A percentile compares a stretch with the other conserved stretches of the same genome.
Evolutionary conservation across 805 yeast species (phyloP).

Genomic region (Schwanniomyces yamadae): DNA sequence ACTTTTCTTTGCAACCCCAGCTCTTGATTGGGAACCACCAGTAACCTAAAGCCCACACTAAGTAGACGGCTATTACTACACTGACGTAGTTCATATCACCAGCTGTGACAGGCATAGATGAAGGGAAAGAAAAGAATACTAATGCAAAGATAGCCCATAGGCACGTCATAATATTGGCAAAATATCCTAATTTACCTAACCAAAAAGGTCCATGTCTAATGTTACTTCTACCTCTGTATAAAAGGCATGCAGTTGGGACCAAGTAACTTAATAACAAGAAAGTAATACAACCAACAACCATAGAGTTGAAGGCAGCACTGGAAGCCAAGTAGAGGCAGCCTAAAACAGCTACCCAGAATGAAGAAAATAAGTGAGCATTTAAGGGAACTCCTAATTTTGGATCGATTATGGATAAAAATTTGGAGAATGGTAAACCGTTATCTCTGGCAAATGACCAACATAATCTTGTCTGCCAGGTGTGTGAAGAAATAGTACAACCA

Average conservation of each 20-base stretch:
- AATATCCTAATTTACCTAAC: conserved; percentile 54
- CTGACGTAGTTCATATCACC: conserved; percentile 68
- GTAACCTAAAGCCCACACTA: conserved; percentile 34
- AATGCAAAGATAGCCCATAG: conserved; percentile 59
- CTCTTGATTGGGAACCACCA: conserved; percentile 44
- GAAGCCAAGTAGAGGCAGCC: conserved; percentile 68
- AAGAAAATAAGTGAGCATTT: conserved; percentile 56
- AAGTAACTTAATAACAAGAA: conserved; percentile 58
- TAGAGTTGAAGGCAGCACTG: conserved; percentile 63
- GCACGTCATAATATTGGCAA: conserved; percentile 50
- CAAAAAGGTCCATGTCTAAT: conserved; percentile 67
- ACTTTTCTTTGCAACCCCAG: conserved; percentile 36
- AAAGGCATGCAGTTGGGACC: conserved; percentile 51
- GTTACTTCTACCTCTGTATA: conserved; percentile 49
- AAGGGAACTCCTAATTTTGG: conserved; percentile 53
- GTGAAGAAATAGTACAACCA: conserved; percentile 59
- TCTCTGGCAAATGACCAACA: conserved; percentile 71
- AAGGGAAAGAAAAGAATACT: conserved; percentile 65
- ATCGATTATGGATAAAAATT: conserved; percentile 49
- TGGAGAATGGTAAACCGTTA: conserved; percentile 57
- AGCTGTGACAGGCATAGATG: conserved; percentile 57
- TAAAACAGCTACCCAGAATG: conserved; percentile 50
- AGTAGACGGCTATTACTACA: conserved; percentile 48
- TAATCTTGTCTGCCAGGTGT: conserved; percentile 67
- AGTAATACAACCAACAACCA: conserved; percentile 60